Percentiles rank a stretch among this genome's conserved stretches.
Evolutionary conservation across 164 flowering plant genomes (phyloP).

Genomic region (Berberis vulgaris): DNA sequence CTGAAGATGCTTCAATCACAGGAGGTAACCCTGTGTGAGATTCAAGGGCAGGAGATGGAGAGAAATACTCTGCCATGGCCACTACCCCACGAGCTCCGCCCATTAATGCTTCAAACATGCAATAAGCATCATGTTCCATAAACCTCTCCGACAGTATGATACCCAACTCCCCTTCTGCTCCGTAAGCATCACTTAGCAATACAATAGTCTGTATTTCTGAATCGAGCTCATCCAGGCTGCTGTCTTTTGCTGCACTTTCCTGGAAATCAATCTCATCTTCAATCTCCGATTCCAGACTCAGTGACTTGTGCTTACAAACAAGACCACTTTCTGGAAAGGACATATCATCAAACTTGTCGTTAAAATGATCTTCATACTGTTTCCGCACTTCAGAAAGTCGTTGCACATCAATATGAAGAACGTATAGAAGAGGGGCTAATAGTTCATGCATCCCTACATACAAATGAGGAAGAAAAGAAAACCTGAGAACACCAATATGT

Average conservation of each 20-base stretch:
- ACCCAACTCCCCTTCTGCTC: conserved; percentile 96
- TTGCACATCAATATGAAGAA: conserved; percentile 80
- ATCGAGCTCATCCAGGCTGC: conserved; percentile 56
- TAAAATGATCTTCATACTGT: conserved; percentile 64
- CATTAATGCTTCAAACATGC: conserved; percentile 94
- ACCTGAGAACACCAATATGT: neutral
- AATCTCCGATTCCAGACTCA: conserved; percentile 8
- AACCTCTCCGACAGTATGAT: conserved; percentile 80
- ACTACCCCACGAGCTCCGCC: conserved; percentile 63
- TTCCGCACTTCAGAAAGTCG: conserved; percentile 66
- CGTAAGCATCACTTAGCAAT: conserved; percentile 81
- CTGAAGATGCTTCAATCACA: conserved; percentile 85
- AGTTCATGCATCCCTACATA: conserved; percentile 94
- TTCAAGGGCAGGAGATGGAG: conserved; percentile 40
- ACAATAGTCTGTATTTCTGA: conserved; percentile 56
- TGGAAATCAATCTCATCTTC: conserved; percentile 31
- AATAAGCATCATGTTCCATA: conserved; percentile 96
- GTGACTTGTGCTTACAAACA: conserved; percentile 39
- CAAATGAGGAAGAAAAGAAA: neutral
- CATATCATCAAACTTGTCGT: conserved; percentile 78
- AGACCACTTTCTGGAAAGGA: conserved; percentile 52
- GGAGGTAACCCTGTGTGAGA: conserved; percentile 60
- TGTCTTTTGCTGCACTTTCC: conserved; percentile 22
- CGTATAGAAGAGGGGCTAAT: conserved; percentile 84
- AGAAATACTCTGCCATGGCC: conserved; percentile 78